A percentile compares a stretch with the other conserved stretches of the same genome.
These are phyloP conservation scores for Chlorella sp. DNA, from an alignment of 139 green algal genomes.

Conservation along the genomic window DNA sequence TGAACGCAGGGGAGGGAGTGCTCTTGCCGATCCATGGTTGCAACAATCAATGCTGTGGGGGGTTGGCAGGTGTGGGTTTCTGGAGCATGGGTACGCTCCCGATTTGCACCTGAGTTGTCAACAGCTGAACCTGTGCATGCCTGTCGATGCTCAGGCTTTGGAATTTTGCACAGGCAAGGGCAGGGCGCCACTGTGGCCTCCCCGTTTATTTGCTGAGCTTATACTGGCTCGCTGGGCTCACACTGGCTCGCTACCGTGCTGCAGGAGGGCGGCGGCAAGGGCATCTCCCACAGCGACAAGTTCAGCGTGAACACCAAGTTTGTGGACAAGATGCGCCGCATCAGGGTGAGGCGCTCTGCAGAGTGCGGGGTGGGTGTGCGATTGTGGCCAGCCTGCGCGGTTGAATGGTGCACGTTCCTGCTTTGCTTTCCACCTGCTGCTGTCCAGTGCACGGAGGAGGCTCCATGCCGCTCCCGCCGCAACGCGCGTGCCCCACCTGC, in stretches of 20 bases:
- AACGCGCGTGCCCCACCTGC: not conserved
- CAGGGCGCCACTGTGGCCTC: no score
- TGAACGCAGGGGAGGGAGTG: not conserved
- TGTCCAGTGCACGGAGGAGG: not conserved
- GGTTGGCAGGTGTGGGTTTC: no score
- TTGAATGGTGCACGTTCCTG: not conserved
- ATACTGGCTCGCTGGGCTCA: no score
- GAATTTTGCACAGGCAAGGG: no score
- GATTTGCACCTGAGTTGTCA: no score
- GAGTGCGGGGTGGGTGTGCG: not conserved
- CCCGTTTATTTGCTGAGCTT: no score
- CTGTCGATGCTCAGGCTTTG: no score
- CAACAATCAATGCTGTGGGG: no score
- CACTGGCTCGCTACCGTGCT: no score
- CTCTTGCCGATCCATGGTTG: no score
- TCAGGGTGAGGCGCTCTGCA: constrained; percentile 76
- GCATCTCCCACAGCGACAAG: constrained; percentile 80
- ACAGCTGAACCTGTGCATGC: no score
- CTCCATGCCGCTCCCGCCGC: not conserved
- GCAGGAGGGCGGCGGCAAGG: constrained; percentile 12
- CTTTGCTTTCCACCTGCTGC: not conserved
- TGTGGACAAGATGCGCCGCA: constrained; percentile 87
- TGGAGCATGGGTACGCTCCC: no score
- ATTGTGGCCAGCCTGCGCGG: not conserved
- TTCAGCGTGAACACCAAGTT: constrained; percentile 93